Percentiles rank a stretch among this genome's conserved stretches.
These are phyloP conservation scores for Pleurotus sapidus DNA, from an alignment of 768 basidiomycete species.

Conservation along the genomic window DNA sequence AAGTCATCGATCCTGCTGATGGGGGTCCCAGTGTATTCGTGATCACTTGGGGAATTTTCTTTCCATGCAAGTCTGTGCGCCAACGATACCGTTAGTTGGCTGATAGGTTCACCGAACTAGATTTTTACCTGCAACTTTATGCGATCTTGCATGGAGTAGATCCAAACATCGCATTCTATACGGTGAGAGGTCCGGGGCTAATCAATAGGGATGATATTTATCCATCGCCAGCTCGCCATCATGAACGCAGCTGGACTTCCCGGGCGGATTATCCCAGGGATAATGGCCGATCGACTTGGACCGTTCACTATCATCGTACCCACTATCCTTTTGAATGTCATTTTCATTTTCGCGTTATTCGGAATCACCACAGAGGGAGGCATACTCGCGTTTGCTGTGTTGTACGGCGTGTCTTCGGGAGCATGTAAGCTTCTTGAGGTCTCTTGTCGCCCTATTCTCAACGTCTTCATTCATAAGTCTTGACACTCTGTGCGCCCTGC, in stretches of 20 bases:
- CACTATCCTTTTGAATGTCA: slow-evolving; percentile 34
- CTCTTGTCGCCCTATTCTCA: background rate
- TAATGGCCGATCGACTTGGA: slow-evolving; percentile 48
- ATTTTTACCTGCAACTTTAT: slow-evolving; percentile 55
- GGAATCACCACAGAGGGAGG: slow-evolving; percentile 33
- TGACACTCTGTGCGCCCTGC: no score
- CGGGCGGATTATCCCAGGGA: slow-evolving; percentile 55
- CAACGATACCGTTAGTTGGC: background rate
- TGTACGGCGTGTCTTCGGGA: slow-evolving; percentile 55
- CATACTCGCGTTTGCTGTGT: slow-evolving; percentile 37
- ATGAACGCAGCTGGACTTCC: slow-evolving; percentile 49
- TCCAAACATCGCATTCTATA: slow-evolving; percentile 41
- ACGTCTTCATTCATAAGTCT: background rate
- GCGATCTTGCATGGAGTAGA: slow-evolving; percentile 40
- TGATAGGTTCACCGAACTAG: slow-evolving; percentile 20
- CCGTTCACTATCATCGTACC: slow-evolving; percentile 48
- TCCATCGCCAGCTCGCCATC: slow-evolving; percentile 40
- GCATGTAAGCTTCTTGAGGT: slow-evolving; percentile 29
- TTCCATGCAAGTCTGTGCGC: slow-evolving; percentile 37
- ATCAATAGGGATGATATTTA: background rate
- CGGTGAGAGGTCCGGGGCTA: slow-evolving; percentile 24
- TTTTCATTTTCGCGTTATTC: slow-evolving; percentile 45
- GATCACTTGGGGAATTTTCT: slow-evolving; percentile 44
- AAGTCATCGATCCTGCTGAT: slow-evolving; percentile 3
- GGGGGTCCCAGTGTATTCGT: slow-evolving; percentile 36